Evolutionary conservation across 495 filamentous ascomycete genomes (phyloP), one percentile per base, ranked within the genome.

Genomic region (Aspergillus homomorphus): DNA sequence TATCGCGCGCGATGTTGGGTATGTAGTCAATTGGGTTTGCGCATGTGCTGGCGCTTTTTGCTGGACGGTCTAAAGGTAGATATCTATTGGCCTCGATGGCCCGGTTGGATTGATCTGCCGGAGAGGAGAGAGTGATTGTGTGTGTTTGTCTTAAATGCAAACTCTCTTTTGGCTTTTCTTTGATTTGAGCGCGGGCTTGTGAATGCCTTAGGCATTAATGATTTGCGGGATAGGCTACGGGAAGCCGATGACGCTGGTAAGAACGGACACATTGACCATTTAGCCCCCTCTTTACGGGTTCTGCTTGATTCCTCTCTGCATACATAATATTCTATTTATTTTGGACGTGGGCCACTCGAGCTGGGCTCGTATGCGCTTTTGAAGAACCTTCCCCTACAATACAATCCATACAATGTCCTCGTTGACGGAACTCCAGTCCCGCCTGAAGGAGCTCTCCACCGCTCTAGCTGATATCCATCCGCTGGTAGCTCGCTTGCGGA

Each of bases 401-500:
- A 23, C 21, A 45, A 50, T 33, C 45, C n/a, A 38, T 50, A 78
- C 70, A 42, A 82, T 84, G 80, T 83, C 86, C 33, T 63, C 69
- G 16, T 77, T 81, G 53, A 76, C 87, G 58, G 65, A 77, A 26
- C 79, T 93, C 23, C 82, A 87, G 30, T 77, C 82, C 53, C 87
- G 89, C 49, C 79, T 94, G 30, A 77, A 80, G 55, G 77, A 84
- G 59, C 79, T 95, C 15, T 86, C 88, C 49, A 83, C 88, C 51
- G 77, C 85, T 18, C 82, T 90, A 33, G 82, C 79, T 62, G 78
- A 88, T 60, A 83, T 87, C 21, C 80, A 87, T 56, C 83, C 87
- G n/a, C 82, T 95, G 15, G 89, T 96, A 57, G 73, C 84, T 51
- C 87, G 89, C 7, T 81, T 96, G 9, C 80, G 84, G 24, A 87